Base-by-base conservation (phyloP, 306 rosid species). In the Quercus gilva region DNA sequence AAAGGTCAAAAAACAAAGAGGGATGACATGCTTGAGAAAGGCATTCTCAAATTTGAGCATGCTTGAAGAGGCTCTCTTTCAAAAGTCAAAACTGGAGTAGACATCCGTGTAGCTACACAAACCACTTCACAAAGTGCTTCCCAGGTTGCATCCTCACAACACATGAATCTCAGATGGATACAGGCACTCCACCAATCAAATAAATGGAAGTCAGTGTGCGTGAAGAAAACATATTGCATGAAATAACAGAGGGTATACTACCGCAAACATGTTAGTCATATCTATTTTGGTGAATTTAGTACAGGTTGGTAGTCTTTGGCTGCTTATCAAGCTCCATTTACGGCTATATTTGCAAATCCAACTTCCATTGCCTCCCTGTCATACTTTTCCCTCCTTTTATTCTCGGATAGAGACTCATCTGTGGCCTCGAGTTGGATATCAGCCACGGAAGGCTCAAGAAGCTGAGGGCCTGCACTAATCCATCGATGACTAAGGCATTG, bases 401-500 rank as follows among this genome's bases (percentile, higher is more conserved):
- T 85, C 60, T 89, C 94, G 6, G 87, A 37, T 37, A 49, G 35
- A 52, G 76, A 55, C 72, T 79, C 69, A 31, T 80, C 89, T 13
- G 23, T 67, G 4, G 76, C 73, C 23, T 77, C 85, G 77, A 73
- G 86, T 81, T 77, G 75, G 55, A 79, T 84, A 73, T 88, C 76
- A 74, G 85, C 71, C 15, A 70, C 21, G 0, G 97, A 88, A 17
- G 98, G 98, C 80, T 91, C 94, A 82, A 91, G 70, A 18, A 86
- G 82, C 21, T 86, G 89, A 5, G 97, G 97, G 17, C 92, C 97
- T 35, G 89, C 90, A 78, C 86, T 88, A 41, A 95, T 80, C 97
- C 97, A 95, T 37, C 96, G 96, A 85, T 95, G 99, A 52, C 84
- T 91, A 75, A 95, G 97, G 83, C 97, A 92, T 69, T 92, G 87